Evolutionary conservation across 2,329 filamentous ascomycete species (phyloP).

Genomic region (Botrytis deweyae): DNA sequence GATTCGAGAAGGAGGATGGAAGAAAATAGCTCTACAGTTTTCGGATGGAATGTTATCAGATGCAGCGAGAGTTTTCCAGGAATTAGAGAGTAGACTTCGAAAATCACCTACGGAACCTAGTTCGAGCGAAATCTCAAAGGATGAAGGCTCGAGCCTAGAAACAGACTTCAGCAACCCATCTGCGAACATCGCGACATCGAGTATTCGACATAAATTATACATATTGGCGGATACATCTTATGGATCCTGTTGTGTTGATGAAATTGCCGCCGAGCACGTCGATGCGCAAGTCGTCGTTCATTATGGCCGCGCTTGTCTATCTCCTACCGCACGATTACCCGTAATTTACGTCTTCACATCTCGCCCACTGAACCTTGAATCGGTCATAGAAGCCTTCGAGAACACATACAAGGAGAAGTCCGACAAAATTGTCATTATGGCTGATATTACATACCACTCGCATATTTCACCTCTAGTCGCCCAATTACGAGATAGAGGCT

Average conservation of each 20-base stretch:
- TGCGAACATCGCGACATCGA: background rate
- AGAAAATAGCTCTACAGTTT: slow-evolving; percentile 86
- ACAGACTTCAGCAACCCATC: slow-evolving; percentile 28
- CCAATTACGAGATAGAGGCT: slow-evolving; percentile 62
- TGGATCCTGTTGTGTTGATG: slow-evolving; percentile 94
- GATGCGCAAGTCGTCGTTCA: slow-evolving; percentile 90
- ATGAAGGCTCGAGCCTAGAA: slow-evolving; percentile 24
- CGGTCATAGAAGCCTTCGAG: slow-evolving; percentile 59
- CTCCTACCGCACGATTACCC: slow-evolving; percentile 80
- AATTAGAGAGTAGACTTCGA: slow-evolving; percentile 55
- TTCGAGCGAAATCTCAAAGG: slow-evolving; percentile 14
- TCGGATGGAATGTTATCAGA: slow-evolving; percentile 90
- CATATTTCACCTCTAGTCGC: slow-evolving; percentile 63
- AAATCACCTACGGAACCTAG: slow-evolving; percentile 19
- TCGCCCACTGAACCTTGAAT: slow-evolving; percentile 62
- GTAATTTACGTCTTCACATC: slow-evolving; percentile 89
- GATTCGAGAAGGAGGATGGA: slow-evolving; percentile 70
- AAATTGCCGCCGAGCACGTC: slow-evolving; percentile 92
- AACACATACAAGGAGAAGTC: slow-evolving; percentile 60
- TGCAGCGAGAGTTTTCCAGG: slow-evolving; percentile 74
- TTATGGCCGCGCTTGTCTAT: slow-evolving; percentile 89
- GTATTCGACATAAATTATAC: slow-evolving; percentile 52
- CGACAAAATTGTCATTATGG: slow-evolving; percentile 74
- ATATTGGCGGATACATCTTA: slow-evolving; percentile 96
- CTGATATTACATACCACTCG: slow-evolving; percentile 82